Evolutionary conservation across 768 basidiomycete species (phyloP).

Genomic region (Hortiboletus campestris): DNA sequence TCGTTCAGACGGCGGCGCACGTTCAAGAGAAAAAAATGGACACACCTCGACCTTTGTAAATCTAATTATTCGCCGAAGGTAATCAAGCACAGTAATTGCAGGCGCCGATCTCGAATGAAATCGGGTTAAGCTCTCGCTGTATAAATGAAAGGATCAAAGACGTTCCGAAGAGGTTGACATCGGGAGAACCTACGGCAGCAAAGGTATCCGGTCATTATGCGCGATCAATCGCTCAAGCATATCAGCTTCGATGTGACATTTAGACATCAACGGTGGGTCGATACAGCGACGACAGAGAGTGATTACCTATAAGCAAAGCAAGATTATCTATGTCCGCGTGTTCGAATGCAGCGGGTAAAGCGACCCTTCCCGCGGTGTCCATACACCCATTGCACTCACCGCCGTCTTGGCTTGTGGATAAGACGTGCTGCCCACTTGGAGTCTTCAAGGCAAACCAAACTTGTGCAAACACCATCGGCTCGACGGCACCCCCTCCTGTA

Average conservation of each 20-base stretch:
- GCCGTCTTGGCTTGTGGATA: constrained; percentile 29
- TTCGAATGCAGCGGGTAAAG: constrained; percentile 82
- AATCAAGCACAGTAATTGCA: constrained; percentile 84
- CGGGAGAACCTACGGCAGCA: constrained; percentile 65
- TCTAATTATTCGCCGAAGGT: constrained; percentile 88
- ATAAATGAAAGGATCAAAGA: constrained; percentile 22
- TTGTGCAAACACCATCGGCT: constrained; percentile 34
- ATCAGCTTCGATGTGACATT: constrained; percentile 58
- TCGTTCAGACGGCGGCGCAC: constrained; percentile 7
- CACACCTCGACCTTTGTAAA: constrained; percentile 95
- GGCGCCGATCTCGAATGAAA: constrained; percentile 96
- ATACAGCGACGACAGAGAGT: constrained; percentile 25
- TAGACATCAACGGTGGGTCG: constrained; percentile 13
- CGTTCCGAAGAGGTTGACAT: constrained; percentile 8
- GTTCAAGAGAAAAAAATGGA: constrained; percentile 3
- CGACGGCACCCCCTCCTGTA: constrained; percentile 42
- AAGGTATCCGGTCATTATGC: constrained; percentile 94
- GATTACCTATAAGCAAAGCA: constrained; percentile 82
- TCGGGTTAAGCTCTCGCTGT: constrained; percentile 85
- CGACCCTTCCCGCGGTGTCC: constrained; percentile 75
- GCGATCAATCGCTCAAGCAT: constrained; percentile 94
- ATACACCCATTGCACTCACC: constrained; percentile 70
- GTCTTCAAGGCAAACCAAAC: constrained; percentile 30
- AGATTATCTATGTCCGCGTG: constrained; percentile 80
- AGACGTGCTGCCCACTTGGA: neutral